Conservation (phyloP, 768 basidiomycete species). For the Termitomyces sp. region DNA sequence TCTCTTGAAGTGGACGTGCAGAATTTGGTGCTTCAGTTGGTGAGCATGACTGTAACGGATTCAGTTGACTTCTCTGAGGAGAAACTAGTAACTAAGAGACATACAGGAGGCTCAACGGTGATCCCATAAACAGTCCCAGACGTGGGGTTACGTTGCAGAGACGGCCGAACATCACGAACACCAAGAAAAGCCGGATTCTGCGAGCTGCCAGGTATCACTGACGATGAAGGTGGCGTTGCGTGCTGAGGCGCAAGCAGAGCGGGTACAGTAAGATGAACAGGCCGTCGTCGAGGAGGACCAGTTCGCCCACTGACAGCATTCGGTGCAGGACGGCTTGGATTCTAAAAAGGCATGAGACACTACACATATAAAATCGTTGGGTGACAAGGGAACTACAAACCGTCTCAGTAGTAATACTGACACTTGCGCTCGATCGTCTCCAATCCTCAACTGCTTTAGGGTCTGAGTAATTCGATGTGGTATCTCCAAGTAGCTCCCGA, state of each 20-base stretch:
- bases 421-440: conserved; percentile 13
- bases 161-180: not conserved
- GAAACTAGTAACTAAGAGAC: not conserved
- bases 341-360: not conserved
- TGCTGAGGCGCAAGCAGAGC: conserved; percentile 10
- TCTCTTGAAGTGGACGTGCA: conserved; percentile 2
- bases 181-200: not conserved
- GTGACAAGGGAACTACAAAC: conserved; percentile 4
- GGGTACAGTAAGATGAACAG: conserved; percentile 16
- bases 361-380: not conserved
- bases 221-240: not conserved
- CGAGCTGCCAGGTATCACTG: not conserved
- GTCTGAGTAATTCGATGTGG: conserved; percentile 9
- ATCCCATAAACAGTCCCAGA: conserved; percentile 14
- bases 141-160: conserved; percentile 1
- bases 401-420: conserved; percentile 4
- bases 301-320: not conserved
- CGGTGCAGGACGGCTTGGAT: not conserved
- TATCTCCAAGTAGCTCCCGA: conserved; percentile 1
- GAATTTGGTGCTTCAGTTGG: conserved; percentile 13
- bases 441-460: conserved; percentile 14
- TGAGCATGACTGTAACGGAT: conserved; percentile 11
- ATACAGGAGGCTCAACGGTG: conserved; percentile 16
- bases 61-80: not conserved
- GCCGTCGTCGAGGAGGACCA: conserved; percentile 11